These are phyloP conservation scores for Arxiozyma slooffiae DNA, from an alignment of 1,139 yeast genomes.

Conservation along the genomic window DNA sequence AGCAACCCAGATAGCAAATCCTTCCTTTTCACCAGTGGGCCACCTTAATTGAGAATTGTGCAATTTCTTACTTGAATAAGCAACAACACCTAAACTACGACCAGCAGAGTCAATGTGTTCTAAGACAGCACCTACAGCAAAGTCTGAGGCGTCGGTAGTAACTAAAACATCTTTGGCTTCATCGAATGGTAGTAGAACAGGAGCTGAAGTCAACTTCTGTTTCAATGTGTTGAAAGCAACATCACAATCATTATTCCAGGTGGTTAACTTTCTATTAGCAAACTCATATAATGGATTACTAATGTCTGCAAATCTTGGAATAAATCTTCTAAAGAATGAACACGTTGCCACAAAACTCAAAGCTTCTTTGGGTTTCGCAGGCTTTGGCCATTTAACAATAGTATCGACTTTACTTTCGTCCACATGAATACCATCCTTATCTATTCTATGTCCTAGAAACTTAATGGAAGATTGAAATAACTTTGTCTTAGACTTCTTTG, in stretches of 20 bases:
- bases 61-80: neutral
- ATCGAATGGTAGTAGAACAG: neutral
- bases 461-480: neutral
- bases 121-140: neutral
- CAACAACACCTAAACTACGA: neutral
- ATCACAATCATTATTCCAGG: neutral
- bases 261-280: neutral
- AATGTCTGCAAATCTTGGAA: neutral
- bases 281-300: neutral
- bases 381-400: neutral
- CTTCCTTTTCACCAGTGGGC: neutral
- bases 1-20: neutral
- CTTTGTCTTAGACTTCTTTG: neutral
- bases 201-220: neutral
- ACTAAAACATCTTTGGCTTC: neutral
- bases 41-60: neutral
- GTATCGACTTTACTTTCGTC: neutral
- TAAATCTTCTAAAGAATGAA: neutral
- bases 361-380: neutral
- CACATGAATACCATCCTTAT: neutral
- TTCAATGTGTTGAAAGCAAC: neutral
- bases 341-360: neutral
- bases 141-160: neutral
- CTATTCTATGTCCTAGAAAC: neutral
- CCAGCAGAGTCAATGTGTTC: neutral